Evolutionary conservation across 2,329 filamentous ascomycete species (phyloP), one percentile per base, ranked within the genome.

Genomic region (Aspergillus fumigatus): DNA sequence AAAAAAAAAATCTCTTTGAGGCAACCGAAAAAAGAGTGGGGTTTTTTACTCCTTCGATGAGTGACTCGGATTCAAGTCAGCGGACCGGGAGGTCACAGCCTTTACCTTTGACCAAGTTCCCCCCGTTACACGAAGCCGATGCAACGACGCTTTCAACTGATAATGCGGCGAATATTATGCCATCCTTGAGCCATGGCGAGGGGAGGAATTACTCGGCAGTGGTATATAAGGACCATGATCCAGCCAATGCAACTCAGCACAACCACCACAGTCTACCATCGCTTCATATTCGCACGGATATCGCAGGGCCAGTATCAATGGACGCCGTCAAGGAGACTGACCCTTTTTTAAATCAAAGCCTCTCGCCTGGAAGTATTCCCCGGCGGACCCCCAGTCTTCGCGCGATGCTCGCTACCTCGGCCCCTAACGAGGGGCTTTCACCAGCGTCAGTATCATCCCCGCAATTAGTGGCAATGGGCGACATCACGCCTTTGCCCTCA

Each of bases 401-500:
- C 58, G 72, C 72, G 8, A 66, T 74, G 17, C 67, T 77, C 25
- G 69, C 68, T 26, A 68, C 69, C 11, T 59, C 72, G 4, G 65
- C 73, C 47, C 74, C 75, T 11, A 76, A 73, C 52, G 71, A 73
- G 4, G 77, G 74, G 11, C 65, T 79, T 21, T 80, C 85, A 1
- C 81, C 87, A 11, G 88, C 83, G 65, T 91, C 88, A 29, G 80
- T 88, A n/a, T 84, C 88, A 6, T 92, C 88, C 55, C 89, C 89
- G 3, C 83, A 89, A 61, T 84, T 92, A 54, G 82, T 85, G 57
- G 88, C 88, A 48, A 88, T 92, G 84, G 85, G 86, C 59, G 88
- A 91, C 70, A 81, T 94, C 60, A 93, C 90, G 3, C 89, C 89
- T 54, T 76, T 94, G 35, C 89, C 89, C 2, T 93, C 89, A 23